phyloP scores from a whole-genome alignment of 2,329 filamentous ascomycete genomes.

The Trichophyton rubrum region DNA sequence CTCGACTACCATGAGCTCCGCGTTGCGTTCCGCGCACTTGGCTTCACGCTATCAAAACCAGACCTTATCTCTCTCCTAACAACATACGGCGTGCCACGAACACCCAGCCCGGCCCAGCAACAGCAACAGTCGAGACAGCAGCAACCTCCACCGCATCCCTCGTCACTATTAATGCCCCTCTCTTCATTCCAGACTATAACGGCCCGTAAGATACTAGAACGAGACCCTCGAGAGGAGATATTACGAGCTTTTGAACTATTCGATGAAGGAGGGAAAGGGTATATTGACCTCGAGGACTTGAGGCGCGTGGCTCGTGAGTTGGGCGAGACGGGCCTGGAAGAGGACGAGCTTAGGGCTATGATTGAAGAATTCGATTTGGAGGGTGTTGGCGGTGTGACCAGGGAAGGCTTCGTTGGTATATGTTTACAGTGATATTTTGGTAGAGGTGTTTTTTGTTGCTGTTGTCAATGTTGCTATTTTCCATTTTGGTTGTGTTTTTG shows the following conservation, averaged over 20 bases:
- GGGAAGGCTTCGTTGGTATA: slow-evolving; percentile 55
- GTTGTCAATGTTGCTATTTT: background rate
- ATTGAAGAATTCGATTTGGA: slow-evolving; percentile 96
- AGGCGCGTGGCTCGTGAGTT: slow-evolving; percentile 77
- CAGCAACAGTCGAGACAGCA: slow-evolving; percentile 29
- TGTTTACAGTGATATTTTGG: slow-evolving; percentile 39
- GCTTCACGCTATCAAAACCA: slow-evolving; percentile 78
- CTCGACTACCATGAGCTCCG: slow-evolving; percentile 98
- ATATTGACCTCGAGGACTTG: slow-evolving; percentile 80
- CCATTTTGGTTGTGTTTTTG: background rate
- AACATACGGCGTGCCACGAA: slow-evolving; percentile 55
- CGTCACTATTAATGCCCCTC: slow-evolving; percentile 58
- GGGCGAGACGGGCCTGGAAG: slow-evolving; percentile 73
- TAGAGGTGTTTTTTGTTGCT: too few relatives aligned
- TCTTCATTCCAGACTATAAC: slow-evolving; percentile 63
- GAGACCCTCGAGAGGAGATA: slow-evolving; percentile 86
- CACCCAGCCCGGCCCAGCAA: slow-evolving; percentile 39
- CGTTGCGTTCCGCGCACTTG: slow-evolving; percentile 87
- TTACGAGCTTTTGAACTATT: slow-evolving; percentile 85
- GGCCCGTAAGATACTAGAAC: slow-evolving; percentile 63
- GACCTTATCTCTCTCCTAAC: slow-evolving; percentile 74
- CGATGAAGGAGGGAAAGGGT: slow-evolving; percentile 81
- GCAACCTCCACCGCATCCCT: slow-evolving; percentile 43
- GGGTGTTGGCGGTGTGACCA: slow-evolving; percentile 64
- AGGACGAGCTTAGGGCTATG: slow-evolving; percentile 89